Evolutionary conservation across 2,329 filamentous ascomycete genomes (phyloP).

Genomic region (Pseudogymnoascus sp.): DNA sequence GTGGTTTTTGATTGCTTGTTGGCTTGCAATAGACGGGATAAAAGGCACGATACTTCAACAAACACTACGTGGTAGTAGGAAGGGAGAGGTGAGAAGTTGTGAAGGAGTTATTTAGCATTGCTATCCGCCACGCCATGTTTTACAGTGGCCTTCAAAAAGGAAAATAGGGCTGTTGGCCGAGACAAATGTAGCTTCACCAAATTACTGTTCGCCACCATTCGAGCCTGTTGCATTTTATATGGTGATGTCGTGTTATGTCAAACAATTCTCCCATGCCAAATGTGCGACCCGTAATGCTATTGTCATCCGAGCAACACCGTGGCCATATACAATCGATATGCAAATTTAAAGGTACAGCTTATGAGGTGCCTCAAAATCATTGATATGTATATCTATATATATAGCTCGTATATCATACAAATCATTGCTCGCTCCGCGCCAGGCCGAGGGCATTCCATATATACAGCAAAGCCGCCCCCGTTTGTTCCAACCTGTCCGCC

Average conservation of each 20-base stretch:
- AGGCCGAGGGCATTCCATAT: slow-evolving; percentile 1
- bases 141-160: neutral
- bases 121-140: neutral
- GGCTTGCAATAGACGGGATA: slow-evolving; percentile 5
- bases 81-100: neutral
- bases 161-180: neutral
- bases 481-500: neutral
- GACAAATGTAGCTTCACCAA: neutral
- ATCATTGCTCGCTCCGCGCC: slow-evolving; percentile 2
- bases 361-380: neutral
- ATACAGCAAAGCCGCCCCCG: neutral
- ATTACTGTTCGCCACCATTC: neutral
- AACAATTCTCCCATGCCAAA: neutral
- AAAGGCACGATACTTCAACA: neutral
- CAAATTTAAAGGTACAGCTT: neutral
- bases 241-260: neutral
- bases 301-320: neutral
- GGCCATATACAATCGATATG: neutral
- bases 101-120: slow-evolving; percentile 6
- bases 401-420: slow-evolving; percentile 7
- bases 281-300: no score
- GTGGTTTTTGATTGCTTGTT: slow-evolving; percentile 1
- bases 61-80: neutral
- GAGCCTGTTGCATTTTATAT: neutral
- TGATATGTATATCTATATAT: slow-evolving; percentile 3